Conservation (phyloP, 805 yeast species). For the Candida krabiensis region DNA sequence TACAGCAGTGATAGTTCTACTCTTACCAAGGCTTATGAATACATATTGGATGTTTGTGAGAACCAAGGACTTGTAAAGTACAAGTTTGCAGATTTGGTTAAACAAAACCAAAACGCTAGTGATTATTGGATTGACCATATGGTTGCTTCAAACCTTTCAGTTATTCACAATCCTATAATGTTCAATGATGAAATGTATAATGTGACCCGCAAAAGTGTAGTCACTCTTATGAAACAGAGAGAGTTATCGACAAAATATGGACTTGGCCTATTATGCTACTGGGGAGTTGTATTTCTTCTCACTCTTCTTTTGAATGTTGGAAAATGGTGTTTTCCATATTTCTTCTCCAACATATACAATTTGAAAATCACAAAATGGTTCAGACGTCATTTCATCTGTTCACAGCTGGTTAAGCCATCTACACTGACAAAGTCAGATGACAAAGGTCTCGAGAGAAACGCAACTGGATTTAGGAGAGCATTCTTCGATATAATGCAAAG, state of each 20-base stretch:
- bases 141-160: slow-evolving; percentile 10
- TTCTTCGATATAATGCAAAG: slow-evolving; percentile 16
- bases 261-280: slow-evolving; percentile 28
- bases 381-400: slow-evolving; percentile 33
- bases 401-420: slow-evolving; percentile 30
- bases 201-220: slow-evolving; percentile 29
- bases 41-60: slow-evolving; percentile 35
- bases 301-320: slow-evolving; percentile 29
- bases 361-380: slow-evolving; percentile 28
- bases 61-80: slow-evolving; percentile 32
- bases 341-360: slow-evolving; percentile 23
- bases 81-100: slow-evolving; percentile 28
- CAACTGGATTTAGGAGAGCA: slow-evolving; percentile 5
- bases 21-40: slow-evolving; percentile 32
- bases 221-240: slow-evolving; percentile 30
- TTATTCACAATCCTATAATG: slow-evolving; percentile 29
- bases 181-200: slow-evolving; percentile 25
- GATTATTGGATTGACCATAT: slow-evolving; percentile 19
- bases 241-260: slow-evolving; percentile 32
- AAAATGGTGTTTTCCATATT: slow-evolving; percentile 37
- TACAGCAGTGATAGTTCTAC: slow-evolving; percentile 27
- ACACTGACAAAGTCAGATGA: slow-evolving; percentile 4
- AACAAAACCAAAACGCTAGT: slow-evolving; percentile 30
- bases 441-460: not conserved
- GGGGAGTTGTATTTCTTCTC: slow-evolving; percentile 31